Base-by-base conservation (phyloP, 176 grass and related monocot genomes). In the Carex pumila region DNA sequence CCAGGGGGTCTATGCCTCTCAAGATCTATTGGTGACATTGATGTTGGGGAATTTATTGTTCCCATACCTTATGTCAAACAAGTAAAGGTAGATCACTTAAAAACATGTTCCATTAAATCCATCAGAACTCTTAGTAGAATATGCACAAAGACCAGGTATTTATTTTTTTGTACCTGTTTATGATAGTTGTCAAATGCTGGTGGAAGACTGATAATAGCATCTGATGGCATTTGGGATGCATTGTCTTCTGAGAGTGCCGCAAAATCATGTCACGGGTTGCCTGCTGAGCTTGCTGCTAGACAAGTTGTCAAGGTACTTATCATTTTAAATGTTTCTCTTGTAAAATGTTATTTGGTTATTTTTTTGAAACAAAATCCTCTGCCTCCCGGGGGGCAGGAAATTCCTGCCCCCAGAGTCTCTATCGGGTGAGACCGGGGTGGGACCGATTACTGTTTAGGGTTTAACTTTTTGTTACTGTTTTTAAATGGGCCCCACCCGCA, bases 201-300 rank as follows among this genome's bases (percentile, higher is more conserved):
- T 41, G 94, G 92, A 87, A 91, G 94, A 87, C 88, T 97, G 81
- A 97, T 97, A 87, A 94, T 97, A 87, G 92, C 94, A 84, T 97
- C 94, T 72, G 94, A 97, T 15, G 94, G 94, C 71, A 97, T 97
- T 76, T 97, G 94, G 94, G 94, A 97, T 91, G 90, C 94, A 79
- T 81, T 97, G 50, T 88, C 94, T 31, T 94, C 92, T 52, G 94
- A 97, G 68, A 87, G 82, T 82, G 87, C 87, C 87, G 94, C 90
- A 65, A 97, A 94, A 53, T 97, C 87, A 88, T 97, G 94, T 66
- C 91, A 87, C 63, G 90, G 92, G 69, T 88, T 97, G 81, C 94
- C 94, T 82, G 94, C 94, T 77, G 94, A 97, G 85, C 94, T 97
- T 61, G 92, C 94, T 85, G 92, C 94, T 36, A 94, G 91, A 86